Base-by-base conservation (phyloP, 805 yeast species). In the Schwanniomyces polymorphus region DNA sequence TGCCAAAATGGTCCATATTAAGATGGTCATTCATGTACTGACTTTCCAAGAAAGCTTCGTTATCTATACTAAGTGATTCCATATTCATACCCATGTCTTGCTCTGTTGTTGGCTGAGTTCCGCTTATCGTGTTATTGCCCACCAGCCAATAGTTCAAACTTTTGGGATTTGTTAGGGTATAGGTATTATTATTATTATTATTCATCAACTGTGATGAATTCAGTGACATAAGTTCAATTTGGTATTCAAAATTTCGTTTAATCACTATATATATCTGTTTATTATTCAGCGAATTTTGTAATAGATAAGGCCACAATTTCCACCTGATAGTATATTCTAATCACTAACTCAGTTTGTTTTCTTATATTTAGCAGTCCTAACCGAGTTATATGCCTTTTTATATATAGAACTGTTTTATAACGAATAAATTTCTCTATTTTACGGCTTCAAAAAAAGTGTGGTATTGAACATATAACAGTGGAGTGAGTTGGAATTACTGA, bases 401-500 rank as follows among this genome's bases (percentile, higher is more conserved):
- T 31, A 31, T 31, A 14, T 31, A 31, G 14, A 31, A 18, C 35
- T 14, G 17, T 17, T 5, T 14, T 31, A 14, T 31, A 31, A 4
- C 14, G 35, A 31, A 14, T 16, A 4, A 16, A 31, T 11, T 18
- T 7, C 35, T 31, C 9, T 31, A 16, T 18, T 31, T 18, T 31
- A 31, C 14, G 35, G 21, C 35, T 14, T 31, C 7, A 18, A 37
- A 37, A 37, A 37, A 37, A 37, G 27, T 37, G 39, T 37, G 39
- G 39, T 37, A 37, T 18, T 37, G 39, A 37, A 18, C 23, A 21
- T 21, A 18, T 37, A 26, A 14, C 21, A 37, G 39, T 37, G 39
- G 39, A 37, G 39, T 37, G 39, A 37, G 39, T 37, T 37, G 39
- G 39, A 37, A 37, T 37, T 37, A 37, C 27, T 21, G 27, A 21